Percentiles rank a stretch among this genome's conserved stretches.
These are phyloP conservation scores for Tylopilus sp. DNA, from an alignment of 1,284 basidiomycete species.

Conservation along the genomic window DNA sequence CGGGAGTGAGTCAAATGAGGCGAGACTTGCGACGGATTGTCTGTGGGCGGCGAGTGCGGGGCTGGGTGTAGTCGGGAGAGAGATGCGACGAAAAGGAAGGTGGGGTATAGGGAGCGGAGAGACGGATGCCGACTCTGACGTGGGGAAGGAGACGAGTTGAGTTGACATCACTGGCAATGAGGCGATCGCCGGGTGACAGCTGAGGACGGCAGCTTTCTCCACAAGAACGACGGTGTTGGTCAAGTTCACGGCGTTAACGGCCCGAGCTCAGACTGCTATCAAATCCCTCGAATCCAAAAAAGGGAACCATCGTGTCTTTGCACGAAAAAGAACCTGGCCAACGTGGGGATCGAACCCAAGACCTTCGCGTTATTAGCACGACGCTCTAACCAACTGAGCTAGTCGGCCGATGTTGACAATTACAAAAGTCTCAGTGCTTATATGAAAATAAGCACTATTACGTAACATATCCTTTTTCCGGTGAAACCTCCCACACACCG, in stretches of 20 bases:
- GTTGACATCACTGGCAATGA: slow-evolving; percentile 32
- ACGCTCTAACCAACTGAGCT: slow-evolving; percentile 43
- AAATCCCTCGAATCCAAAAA: slow-evolving; percentile 31
- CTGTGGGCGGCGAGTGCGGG: slow-evolving; percentile 54
- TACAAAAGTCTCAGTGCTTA: no score
- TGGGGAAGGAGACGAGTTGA: slow-evolving; percentile 40
- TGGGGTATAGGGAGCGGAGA: slow-evolving; percentile 50
- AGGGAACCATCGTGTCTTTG: slow-evolving; percentile 7
- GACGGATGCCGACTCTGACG: slow-evolving; percentile 34
- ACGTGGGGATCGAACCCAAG: slow-evolving; percentile 48
- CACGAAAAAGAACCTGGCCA: slow-evolving; percentile 30
- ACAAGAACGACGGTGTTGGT: slow-evolving; percentile 2
- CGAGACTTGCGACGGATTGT: slow-evolving; percentile 73
- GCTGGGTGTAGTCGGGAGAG: slow-evolving; percentile 72
- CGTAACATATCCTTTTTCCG: no score
- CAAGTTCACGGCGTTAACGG: slow-evolving; percentile 21
- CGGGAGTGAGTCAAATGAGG: slow-evolving; percentile 74
- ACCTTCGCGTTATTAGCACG: slow-evolving; percentile 47
- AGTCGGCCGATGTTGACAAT: slow-evolving; percentile 31
- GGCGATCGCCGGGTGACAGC: slow-evolving; percentile 19
- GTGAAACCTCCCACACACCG: no score
- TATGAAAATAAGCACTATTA: no score
- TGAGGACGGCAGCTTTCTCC: slow-evolving; percentile 12
- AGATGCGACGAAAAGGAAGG: slow-evolving; percentile 81
- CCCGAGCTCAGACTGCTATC: slow-evolving; percentile 32